A percentile compares a stretch with the other conserved stretches of the same genome.
These are phyloP conservation scores for Oxytropis ochrocephala DNA, from an alignment of 306 rosid genomes.

Conservation along the genomic window DNA sequence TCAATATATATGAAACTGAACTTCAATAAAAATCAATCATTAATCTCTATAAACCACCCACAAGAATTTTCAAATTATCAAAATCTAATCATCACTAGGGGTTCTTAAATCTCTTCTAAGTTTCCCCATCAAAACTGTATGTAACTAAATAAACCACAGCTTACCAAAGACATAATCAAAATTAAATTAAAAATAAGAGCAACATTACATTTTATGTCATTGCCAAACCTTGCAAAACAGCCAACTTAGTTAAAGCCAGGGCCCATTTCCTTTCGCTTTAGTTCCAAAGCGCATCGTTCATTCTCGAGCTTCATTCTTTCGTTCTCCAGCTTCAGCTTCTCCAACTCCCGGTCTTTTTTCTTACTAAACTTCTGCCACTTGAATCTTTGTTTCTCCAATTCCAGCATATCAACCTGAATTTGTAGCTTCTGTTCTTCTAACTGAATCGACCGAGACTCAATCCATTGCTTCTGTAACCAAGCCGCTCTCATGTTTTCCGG, in stretches of 20 bases:
- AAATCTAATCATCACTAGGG: constrained; percentile 13
- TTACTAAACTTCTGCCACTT: constrained; percentile 78
- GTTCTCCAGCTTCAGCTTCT: constrained; percentile 71
- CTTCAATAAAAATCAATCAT: constrained; percentile 11
- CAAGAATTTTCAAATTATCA: constrained; percentile 21
- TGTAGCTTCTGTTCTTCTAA: constrained; percentile 82
- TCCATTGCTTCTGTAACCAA: constrained; percentile 66
- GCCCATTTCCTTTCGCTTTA: constrained; percentile 61
- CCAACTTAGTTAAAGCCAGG: constrained; percentile 40
- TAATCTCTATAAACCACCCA: constrained; percentile 18
- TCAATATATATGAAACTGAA: constrained; percentile 16
- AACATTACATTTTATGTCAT: constrained; percentile 13
- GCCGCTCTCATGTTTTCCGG: constrained; percentile 53
- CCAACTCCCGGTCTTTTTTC: constrained; percentile 80
- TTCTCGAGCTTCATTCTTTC: constrained; percentile 87
- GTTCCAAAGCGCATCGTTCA: constrained; percentile 57
- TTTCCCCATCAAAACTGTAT: constrained; percentile 22
- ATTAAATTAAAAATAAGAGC: neutral
- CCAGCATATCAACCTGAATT: constrained; percentile 67
- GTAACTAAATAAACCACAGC: constrained; percentile 23
- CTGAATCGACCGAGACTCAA: constrained; percentile 57
- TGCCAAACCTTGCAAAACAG: constrained; percentile 7
- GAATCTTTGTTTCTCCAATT: constrained; percentile 67
- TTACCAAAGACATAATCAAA: neutral
- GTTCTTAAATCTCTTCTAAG: constrained; percentile 11